Evolutionary conservation across 73 alveolate genomes (phyloP).

Genomic region (Durusdinium trenchii): DNA sequence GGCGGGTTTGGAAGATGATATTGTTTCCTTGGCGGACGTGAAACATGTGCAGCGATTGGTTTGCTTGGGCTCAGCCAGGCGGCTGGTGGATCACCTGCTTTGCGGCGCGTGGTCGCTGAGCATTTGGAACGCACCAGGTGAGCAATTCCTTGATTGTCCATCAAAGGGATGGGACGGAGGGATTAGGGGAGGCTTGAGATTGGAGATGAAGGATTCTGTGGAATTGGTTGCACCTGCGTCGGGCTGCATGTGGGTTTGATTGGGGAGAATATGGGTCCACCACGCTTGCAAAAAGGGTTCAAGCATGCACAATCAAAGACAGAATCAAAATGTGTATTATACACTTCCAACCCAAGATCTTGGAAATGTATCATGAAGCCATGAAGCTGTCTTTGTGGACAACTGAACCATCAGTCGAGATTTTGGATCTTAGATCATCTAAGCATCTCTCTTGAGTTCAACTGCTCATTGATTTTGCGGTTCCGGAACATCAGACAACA

Average conservation of each 20-base stretch:
- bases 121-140: constrained; percentile 61
- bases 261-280: neutral
- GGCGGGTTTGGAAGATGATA: no score
- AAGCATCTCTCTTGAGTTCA: no score
- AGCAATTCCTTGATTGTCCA: neutral
- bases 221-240: neutral
- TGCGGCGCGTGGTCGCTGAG: constrained; percentile 41
- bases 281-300: neutral
- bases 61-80: no score
- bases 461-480: no score
- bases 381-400: no score
- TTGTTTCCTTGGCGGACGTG: no score
- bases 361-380: no score
- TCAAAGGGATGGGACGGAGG: neutral
- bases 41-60: no score
- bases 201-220: no score
- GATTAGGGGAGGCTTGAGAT: neutral
- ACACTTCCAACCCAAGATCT: neutral
- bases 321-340: neutral
- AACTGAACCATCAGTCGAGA: no score
- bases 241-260: neutral
- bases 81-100: constrained; percentile 61
- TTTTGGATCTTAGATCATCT: no score
- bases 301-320: neutral
- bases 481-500: no score